These are phyloP conservation scores for Amanita rubescens DNA, from an alignment of 768 basidiomycete species.

Conservation along the genomic window DNA sequence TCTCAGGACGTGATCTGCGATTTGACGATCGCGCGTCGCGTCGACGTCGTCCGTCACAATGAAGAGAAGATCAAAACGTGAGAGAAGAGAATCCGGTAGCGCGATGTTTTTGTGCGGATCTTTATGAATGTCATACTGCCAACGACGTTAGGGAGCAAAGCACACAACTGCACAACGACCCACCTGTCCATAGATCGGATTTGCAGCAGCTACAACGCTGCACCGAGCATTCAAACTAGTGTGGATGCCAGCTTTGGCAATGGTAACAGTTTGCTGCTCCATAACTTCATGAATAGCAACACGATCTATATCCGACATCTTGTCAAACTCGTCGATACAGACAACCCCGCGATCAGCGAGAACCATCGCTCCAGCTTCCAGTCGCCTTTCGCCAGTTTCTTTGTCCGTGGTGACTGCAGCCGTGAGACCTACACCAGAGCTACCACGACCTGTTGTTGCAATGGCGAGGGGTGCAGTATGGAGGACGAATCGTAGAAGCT, in stretches of 20 bases:
- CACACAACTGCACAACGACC: neutral
- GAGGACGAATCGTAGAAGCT: slow-evolving; percentile 91
- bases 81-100: slow-evolving; percentile 92
- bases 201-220: slow-evolving; percentile 96
- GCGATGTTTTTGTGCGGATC: slow-evolving; percentile 99
- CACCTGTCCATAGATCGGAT: slow-evolving; percentile 97
- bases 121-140: slow-evolving; percentile 96
- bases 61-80: slow-evolving; percentile 97
- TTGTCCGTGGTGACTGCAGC: slow-evolving; percentile 98
- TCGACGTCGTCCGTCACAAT: slow-evolving; percentile 98
- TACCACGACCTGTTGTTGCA: slow-evolving; percentile 95
- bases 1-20: slow-evolving; percentile 95
- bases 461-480: slow-evolving; percentile 95
- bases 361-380: slow-evolving; percentile 99
- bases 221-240: slow-evolving; percentile 97
- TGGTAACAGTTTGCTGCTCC: slow-evolving; percentile 99
- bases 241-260: slow-evolving; percentile 98
- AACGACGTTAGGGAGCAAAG: slow-evolving; percentile 11
- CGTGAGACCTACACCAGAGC: slow-evolving; percentile 98
- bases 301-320: slow-evolving; percentile 98
- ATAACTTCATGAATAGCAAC: slow-evolving; percentile 99
- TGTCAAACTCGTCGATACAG: slow-evolving; percentile 99
- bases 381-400: slow-evolving; percentile 92
- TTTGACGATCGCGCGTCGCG: slow-evolving; percentile 85
- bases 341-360: slow-evolving; percentile 98